phyloP scores from a whole-genome alignment of 805 yeast genomes.

The Pichia paraexigua region DNA sequence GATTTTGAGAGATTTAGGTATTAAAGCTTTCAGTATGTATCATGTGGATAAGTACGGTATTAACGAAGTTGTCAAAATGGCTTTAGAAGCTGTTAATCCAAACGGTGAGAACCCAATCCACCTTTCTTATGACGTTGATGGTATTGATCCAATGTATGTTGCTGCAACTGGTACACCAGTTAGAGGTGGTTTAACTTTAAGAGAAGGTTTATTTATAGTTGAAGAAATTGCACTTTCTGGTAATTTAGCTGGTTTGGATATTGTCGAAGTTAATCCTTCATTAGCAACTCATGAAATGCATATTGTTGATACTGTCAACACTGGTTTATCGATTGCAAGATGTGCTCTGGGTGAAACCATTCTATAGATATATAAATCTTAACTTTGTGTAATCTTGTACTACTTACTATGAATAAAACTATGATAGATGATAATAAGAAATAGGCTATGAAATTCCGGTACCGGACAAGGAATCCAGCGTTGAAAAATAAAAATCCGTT shows the following conservation, averaged over 20 bases:
- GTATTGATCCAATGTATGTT: conserved; percentile 87
- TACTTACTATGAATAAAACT: not conserved
- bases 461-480: not conserved
- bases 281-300: conserved; percentile 73
- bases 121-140: conserved; percentile 92
- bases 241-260: conserved; percentile 77
- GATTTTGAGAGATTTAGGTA: conserved; percentile 60
- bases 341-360: conserved; percentile 93
- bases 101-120: conserved; percentile 67
- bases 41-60: conserved; percentile 94
- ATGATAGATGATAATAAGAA: not conserved
- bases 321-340: conserved; percentile 85
- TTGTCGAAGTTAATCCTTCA: conserved; percentile 90
- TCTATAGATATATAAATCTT: conserved; percentile 31
- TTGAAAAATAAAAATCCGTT: not conserved
- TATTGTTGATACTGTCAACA: conserved; percentile 74
- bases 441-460: not conserved
- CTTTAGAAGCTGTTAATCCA: conserved; percentile 71
- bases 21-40: conserved; percentile 89
- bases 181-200: conserved; percentile 86
- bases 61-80: conserved; percentile 86
- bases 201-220: conserved; percentile 89
- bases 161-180: conserved; percentile 99
- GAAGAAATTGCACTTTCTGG: conserved; percentile 91
- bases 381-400: not conserved